A percentile compares a stretch with the other conserved stretches of the same genome.
Evolutionary conservation across 2,329 filamentous ascomycete species (phyloP).

Genomic region (Arthrobotrys musiformis): DNA sequence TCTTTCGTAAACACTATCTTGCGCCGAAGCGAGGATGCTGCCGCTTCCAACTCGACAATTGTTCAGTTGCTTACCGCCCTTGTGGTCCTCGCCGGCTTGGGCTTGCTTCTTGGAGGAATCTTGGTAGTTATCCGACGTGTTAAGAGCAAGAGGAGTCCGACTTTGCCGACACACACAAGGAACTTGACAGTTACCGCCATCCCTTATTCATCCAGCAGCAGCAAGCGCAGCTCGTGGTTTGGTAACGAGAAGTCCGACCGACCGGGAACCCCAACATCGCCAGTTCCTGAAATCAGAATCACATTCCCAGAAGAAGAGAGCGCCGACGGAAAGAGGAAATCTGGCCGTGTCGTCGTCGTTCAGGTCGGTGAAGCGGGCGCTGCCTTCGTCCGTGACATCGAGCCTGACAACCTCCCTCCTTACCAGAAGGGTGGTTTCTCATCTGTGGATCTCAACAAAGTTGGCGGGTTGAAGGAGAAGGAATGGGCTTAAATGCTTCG

Average conservation of each 20-base stretch:
- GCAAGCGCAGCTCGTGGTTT: constrained; percentile 55
- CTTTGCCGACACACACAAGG: constrained; percentile 47
- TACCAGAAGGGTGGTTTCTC: constrained; percentile 86
- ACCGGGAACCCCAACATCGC: constrained; percentile 72
- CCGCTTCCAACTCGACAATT: constrained; percentile 70
- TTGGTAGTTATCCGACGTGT: constrained; percentile 79
- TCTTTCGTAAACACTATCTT: constrained; percentile 49
- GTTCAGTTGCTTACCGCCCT: constrained; percentile 82
- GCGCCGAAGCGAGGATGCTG: constrained; percentile 63
- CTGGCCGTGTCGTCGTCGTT: constrained; percentile 89
- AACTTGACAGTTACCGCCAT: constrained; percentile 69
- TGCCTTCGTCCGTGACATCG: constrained; percentile 81
- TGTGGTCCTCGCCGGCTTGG: constrained; percentile 79
- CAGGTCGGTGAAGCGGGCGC: constrained; percentile 87
- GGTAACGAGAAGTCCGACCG: constrained; percentile 58
- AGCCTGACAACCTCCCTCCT: constrained; percentile 75
- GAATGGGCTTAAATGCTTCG: constrained; percentile 62
- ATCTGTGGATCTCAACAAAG: constrained; percentile 91
- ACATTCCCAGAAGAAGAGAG: constrained; percentile 97
- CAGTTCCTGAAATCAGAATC: constrained; percentile 95
- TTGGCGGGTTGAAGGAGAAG: constrained; percentile 95
- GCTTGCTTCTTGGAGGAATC: constrained; percentile 73
- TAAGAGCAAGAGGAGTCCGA: constrained; percentile 65
- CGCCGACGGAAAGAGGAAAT: constrained; percentile 80
- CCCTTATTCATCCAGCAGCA: constrained; percentile 46